Evolutionary conservation across 1,284 basidiomycete genomes (phyloP), one percentile per base, ranked within the genome.

Genomic region (Takashimella koratensis): DNA sequence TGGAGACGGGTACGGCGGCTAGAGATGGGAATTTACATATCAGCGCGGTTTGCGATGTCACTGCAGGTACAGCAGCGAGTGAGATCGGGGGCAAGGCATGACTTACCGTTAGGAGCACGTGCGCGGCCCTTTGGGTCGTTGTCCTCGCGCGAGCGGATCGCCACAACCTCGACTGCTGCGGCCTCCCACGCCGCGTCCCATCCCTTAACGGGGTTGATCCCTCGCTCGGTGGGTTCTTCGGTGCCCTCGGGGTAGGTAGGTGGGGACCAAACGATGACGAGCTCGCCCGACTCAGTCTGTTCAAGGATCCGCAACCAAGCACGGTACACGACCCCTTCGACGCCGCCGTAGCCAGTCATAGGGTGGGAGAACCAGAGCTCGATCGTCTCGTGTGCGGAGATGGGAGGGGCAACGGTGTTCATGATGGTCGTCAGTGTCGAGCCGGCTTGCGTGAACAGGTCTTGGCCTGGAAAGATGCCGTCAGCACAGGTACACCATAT

Each of bases 351-450:
- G 12, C 96, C 95, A 55, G 84, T 79, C 93, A 99, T 95, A 64
- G 95, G 93, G 77, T 98, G 94, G 62, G 87, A 88, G 39, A 98
- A 79, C 84, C 90, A 93, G 5, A 99, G 86, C 71, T 96, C 86
- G 56, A 98, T 90, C 20, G 98, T 91, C 77, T 99, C 96, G 72
- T 98, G 95, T 64, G 93, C 92, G 12, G 93, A 89, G 64, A 98
- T 98, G 3, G 96, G 96, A 23, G 96, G 96, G 0, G 95, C 96
- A 48, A 99, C 95, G 16, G 88, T 94, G 70, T 98, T 96, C 58
- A 98, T 78, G 52, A 98, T 85, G 54, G 95, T 93, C 3, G 84
- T 90, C 23, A 96, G 63, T 0, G 91, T 92, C 5, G 88, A 92
- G 56, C 92, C 76, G 23, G 91, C 90, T 26, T 89, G 87, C 44